phyloP scores from a whole-genome alignment of 2,329 filamentous ascomycete genomes.

The Neophaeococcomyces mojaviensis region DNA sequence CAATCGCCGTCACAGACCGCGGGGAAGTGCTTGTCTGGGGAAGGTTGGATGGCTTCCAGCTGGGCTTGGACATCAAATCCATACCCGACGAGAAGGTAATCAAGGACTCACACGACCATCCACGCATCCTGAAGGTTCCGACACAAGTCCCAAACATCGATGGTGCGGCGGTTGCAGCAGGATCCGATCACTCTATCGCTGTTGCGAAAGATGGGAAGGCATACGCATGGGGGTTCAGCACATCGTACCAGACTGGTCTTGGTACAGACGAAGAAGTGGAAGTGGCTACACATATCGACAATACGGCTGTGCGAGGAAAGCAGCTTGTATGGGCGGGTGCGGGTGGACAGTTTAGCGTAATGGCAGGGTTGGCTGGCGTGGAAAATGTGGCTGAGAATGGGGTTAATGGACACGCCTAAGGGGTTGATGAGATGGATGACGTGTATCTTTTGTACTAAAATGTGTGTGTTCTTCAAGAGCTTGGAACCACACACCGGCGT shows the following conservation, averaged over 20 bases:
- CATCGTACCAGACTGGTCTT: slow-evolving; percentile 72
- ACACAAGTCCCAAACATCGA: slow-evolving; percentile 54
- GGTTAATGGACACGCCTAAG: slow-evolving; percentile 20
- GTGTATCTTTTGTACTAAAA: not conserved
- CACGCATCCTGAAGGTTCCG: slow-evolving; percentile 66
- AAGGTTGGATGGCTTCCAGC: slow-evolving; percentile 52
- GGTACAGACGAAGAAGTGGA: slow-evolving; percentile 73
- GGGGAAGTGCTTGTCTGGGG: slow-evolving; percentile 55
- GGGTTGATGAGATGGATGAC: not conserved
- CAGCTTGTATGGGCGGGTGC: slow-evolving; percentile 71
- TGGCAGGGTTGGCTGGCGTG: slow-evolving; percentile 26
- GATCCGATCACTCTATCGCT: slow-evolving; percentile 66
- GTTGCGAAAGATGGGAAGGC: slow-evolving; percentile 62
- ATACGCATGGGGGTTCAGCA: slow-evolving; percentile 73
- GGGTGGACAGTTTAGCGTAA: slow-evolving; percentile 66
- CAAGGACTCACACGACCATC: slow-evolving; percentile 52
- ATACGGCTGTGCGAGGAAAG: slow-evolving; percentile 69
- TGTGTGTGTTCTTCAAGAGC: too few species aligned
- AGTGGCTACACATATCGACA: slow-evolving; percentile 71
- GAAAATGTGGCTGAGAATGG: slow-evolving; percentile 16
- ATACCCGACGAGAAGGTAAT: slow-evolving; percentile 54
- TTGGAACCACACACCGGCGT: too few species aligned
- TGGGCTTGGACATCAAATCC: slow-evolving; percentile 51
- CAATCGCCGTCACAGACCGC: slow-evolving; percentile 47
- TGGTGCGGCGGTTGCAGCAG: slow-evolving; percentile 52